Evolutionary conservation across 2,329 filamentous ascomycete species (phyloP).

Genomic region (Aphanocladium album): DNA sequence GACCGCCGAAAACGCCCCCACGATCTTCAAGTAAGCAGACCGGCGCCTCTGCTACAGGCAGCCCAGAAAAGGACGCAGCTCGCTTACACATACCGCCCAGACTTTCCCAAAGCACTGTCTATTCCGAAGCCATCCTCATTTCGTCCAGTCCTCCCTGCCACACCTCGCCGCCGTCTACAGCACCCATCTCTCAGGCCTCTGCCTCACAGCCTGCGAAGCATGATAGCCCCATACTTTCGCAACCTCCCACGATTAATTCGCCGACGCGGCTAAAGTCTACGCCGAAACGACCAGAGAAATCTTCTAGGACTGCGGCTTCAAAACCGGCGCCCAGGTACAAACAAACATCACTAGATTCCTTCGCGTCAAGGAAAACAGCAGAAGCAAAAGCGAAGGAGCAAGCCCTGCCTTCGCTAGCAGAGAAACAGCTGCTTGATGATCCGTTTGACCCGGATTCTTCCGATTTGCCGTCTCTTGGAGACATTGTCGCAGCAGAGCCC

Average conservation of each 20-base stretch:
- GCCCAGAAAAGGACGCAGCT: conserved; percentile 1
- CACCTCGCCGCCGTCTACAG: conserved; percentile 26
- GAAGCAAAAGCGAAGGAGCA: neutral
- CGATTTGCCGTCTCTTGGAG: neutral
- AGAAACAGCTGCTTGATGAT: neutral
- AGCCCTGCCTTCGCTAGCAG: neutral
- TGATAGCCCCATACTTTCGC: conserved; percentile 22
- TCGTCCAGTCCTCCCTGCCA: conserved; percentile 8
- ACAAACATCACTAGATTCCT: conserved; percentile 30
- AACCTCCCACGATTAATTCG: conserved; percentile 18
- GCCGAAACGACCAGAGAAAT: neutral
- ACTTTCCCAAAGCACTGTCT: neutral
- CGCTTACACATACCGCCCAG: conserved; percentile 14
- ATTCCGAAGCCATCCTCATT: conserved; percentile 10
- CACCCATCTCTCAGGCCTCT: conserved; percentile 18
- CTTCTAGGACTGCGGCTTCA: neutral
- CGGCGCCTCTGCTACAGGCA: conserved; percentile 20
- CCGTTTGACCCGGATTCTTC: neutral
- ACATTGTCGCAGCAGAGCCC: neutral
- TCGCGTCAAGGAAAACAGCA: conserved; percentile 16
- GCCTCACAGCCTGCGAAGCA: conserved; percentile 16
- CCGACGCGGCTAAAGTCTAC: neutral
- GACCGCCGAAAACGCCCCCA: conserved; percentile 22
- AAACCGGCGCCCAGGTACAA: conserved; percentile 21
- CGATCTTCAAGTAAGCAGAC: conserved; percentile 33